Evolutionary conservation across 1,139 yeast genomes (phyloP), one percentile per base, ranked within the genome.

Genomic region (Geotrichum fermentans): DNA sequence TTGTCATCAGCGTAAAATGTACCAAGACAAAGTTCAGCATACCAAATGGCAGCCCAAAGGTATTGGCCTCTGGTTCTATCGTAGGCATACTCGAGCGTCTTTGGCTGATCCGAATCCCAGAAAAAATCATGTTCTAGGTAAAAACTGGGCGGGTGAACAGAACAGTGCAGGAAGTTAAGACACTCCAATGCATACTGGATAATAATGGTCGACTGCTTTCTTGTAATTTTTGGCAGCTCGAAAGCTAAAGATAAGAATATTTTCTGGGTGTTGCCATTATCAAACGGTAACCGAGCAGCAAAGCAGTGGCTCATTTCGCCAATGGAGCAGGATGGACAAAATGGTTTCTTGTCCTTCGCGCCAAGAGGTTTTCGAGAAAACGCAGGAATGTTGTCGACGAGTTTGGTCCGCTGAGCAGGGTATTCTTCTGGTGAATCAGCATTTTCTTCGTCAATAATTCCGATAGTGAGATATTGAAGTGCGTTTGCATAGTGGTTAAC

Each of bases 41-140:
- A 70, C 58, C 66, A 69, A 13, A 61, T 61, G 7, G 69, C 57
- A 22, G 65, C 43, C 63, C 70, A 67, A 2, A 66, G 45, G 54
- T 69, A 70, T 33, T 54, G 49, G 16, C 54, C 53, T 3, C 57
- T 42, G 17, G 43, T 47, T 33, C 56, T 43, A 36, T 52, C 52
- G 28, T 38, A 47, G 4, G 29, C 21, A 11, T 26, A 44, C 30
- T n/a, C 40, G 16, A 52, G 36, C 35, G 26, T 33, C 26, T 51
- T 51, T 7, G 53, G 53, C 16, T 47, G 51, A n/a, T 36, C 14
- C 16, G 49, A 46, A 21, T 43, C 34, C 56, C 56, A 53, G 39
- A 51, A 53, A 28, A 42, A 46, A 22, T 53, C 55, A 39, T 53
- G 56, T 26, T 53, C 56, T 8, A 43, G 37, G 28, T 41, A 45